These are phyloP conservation scores for Epichloe typhina DNA, from an alignment of 2,329 filamentous ascomycete species.

Conservation along the genomic window DNA sequence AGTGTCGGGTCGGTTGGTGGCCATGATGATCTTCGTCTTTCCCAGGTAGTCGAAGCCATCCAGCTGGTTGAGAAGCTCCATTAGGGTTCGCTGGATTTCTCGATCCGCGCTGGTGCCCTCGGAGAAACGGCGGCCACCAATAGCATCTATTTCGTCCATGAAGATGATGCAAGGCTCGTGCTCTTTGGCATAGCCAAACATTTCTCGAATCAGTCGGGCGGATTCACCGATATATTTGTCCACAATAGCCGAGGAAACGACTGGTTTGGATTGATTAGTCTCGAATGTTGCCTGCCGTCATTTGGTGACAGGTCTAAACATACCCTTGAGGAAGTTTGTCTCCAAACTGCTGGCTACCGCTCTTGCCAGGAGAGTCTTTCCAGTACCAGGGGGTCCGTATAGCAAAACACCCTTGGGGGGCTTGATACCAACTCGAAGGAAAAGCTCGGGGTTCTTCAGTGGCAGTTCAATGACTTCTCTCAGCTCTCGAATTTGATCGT, in stretches of 20 bases:
- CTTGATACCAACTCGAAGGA: constrained; percentile 94
- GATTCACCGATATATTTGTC: constrained; percentile 99
- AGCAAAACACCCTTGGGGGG: constrained; percentile 93
- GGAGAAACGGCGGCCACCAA: constrained; percentile 89
- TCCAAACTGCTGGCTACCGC: constrained; percentile 93
- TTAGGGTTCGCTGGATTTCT: constrained; percentile 94
- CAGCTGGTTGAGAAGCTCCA: constrained; percentile 97
- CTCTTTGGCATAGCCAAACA: constrained; percentile 99
- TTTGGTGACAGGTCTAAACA: constrained; percentile 8
- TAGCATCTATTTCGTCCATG: constrained; percentile 99
- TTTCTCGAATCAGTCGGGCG: constrained; percentile 89
- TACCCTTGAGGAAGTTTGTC: constrained; percentile 97
- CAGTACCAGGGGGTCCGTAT: constrained; percentile 95
- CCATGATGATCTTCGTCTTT: constrained; percentile 99
- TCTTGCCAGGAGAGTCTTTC: constrained; percentile 87
- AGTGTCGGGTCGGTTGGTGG: constrained; percentile 92
- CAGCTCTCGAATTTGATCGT: constrained; percentile 95
- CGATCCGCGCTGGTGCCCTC: constrained; percentile 96
- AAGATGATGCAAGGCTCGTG: constrained; percentile 99
- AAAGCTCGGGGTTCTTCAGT: constrained; percentile 96
- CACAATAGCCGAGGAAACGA: constrained; percentile 96
- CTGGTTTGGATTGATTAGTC: constrained; percentile 31
- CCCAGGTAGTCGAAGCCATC: constrained; percentile 98
- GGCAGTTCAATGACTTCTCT: constrained; percentile 96
- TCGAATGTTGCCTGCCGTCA: background rate